These are phyloP conservation scores for Sarcodon sp. DNA, from an alignment of 768 basidiomycete species.

Conservation along the genomic window DNA sequence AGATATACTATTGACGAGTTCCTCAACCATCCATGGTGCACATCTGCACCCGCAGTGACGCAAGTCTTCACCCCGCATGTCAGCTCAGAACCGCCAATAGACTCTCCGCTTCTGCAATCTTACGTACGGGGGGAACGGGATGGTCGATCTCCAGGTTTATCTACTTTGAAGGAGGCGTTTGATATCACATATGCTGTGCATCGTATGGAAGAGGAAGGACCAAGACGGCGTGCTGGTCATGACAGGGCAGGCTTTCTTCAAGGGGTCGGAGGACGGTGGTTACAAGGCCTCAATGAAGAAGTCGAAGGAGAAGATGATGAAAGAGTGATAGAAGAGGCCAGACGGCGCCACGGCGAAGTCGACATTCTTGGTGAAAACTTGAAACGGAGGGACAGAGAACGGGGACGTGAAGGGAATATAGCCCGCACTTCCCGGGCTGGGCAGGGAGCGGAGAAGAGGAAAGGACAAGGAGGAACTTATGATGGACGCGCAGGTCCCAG, in stretches of 20 bases:
- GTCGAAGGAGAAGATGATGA: conserved; percentile 59
- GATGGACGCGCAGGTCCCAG: conserved; percentile 63
- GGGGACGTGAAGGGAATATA: conserved; percentile 14
- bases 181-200: conserved; percentile 99
- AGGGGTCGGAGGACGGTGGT: conserved; percentile 72
- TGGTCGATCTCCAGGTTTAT: conserved; percentile 84
- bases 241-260: conserved; percentile 16
- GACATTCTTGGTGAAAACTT: conserved; percentile 1
- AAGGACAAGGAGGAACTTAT: conserved; percentile 17
- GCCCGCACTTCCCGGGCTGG: conserved; percentile 16
- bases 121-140: conserved; percentile 37
- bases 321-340: conserved; percentile 35
- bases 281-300: conserved; percentile 86
- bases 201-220: conserved; percentile 98
- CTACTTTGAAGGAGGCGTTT: conserved; percentile 93
- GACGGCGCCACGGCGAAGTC: conserved; percentile 11
- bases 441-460: conserved; percentile 14
- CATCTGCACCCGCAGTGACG: conserved; percentile 46
- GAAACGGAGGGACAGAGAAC: conserved; percentile 9
- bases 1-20: conserved; percentile 99
- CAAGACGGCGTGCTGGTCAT: conserved; percentile 52
- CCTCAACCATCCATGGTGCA: conserved; percentile 93
- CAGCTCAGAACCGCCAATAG: conserved; percentile 38
- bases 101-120: conserved; percentile 83
- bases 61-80: conserved; percentile 53